These are phyloP conservation scores for Stentor roeselii DNA, from an alignment of 73 alveolate species.

Conservation along the genomic window DNA sequence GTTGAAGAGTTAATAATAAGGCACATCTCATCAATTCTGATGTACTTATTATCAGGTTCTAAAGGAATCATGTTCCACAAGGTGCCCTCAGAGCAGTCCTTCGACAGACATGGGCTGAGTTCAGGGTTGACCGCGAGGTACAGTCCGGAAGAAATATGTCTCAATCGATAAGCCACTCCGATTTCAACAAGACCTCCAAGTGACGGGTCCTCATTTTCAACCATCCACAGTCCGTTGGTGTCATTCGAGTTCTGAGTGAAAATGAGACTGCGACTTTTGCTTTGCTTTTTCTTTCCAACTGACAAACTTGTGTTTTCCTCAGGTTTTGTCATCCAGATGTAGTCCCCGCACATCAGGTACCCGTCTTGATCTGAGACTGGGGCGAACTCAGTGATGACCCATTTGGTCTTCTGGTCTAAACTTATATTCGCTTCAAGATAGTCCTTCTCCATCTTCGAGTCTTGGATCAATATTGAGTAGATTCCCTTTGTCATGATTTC, in stretches of 20 bases:
- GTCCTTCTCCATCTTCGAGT: not conserved
- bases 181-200: slow-evolving; percentile 43
- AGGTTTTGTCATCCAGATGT: slow-evolving; percentile 7
- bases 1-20: not conserved
- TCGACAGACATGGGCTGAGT: not conserved
- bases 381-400: not conserved
- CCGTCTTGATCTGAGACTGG: not conserved
- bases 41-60: not conserved
- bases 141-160: slow-evolving; percentile 47
- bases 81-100: too few species aligned
- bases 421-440: not conserved
- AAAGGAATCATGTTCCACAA: not conserved
- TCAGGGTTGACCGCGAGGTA: slow-evolving; percentile 33
- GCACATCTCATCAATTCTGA: not conserved
- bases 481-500: not conserved
- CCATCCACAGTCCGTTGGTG: slow-evolving; percentile 56
- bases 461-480: too few species aligned
- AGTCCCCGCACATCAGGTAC: slow-evolving; percentile 20
- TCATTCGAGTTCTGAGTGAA: slow-evolving; percentile 25
- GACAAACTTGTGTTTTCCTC: slow-evolving; percentile 14
- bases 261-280: not conserved
- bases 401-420: not conserved
- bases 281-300: not conserved
- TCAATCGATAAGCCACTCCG: slow-evolving; percentile 40
- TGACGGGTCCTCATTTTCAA: slow-evolving; percentile 34